These are phyloP conservation scores for Discostella stelligeroides DNA, from an alignment of 108 stramenopile genomes.

Conservation along the genomic window DNA sequence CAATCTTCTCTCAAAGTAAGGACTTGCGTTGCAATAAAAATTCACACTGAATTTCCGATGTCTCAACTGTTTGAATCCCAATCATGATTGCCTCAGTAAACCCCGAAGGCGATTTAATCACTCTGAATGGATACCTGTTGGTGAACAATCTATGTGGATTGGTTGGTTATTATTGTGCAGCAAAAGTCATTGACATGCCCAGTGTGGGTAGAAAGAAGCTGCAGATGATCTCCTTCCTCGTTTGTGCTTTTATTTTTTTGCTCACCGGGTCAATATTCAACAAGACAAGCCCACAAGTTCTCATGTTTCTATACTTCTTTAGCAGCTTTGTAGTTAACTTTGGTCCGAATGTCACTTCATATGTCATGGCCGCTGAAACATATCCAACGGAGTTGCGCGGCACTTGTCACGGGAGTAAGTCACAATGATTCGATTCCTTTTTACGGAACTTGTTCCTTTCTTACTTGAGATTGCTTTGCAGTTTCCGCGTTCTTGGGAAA, in stretches of 20 bases:
- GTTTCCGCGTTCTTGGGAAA: slow-evolving; percentile 35
- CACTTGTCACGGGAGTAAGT: slow-evolving; percentile 22
- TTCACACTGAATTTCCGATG: neutral
- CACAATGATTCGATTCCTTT: too few species aligned
- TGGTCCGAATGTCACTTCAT: slow-evolving; percentile 15
- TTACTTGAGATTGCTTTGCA: neutral
- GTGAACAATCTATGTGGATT: slow-evolving; percentile 32
- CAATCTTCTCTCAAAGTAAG: slow-evolving; percentile 23
- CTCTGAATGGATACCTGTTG: slow-evolving; percentile 29
- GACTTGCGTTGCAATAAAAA: neutral
- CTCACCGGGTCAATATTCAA: slow-evolving; percentile 13
- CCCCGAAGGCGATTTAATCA: slow-evolving; percentile 27
- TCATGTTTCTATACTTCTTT: slow-evolving; percentile 26
- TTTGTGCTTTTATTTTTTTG: slow-evolving; percentile 18
- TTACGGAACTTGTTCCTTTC: neutral
- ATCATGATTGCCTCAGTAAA: slow-evolving; percentile 8
- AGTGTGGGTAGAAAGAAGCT: slow-evolving; percentile 21
- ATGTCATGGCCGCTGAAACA: slow-evolving; percentile 41
- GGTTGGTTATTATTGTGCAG: slow-evolving; percentile 28
- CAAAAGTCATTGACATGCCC: slow-evolving; percentile 29
- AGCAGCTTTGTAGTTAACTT: slow-evolving; percentile 28
- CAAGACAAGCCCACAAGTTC: neutral
- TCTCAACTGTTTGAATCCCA: neutral
- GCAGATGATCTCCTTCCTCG: slow-evolving; percentile 15
- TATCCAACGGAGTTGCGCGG: slow-evolving; percentile 38